These are phyloP conservation scores for Actinidia arguta DNA, from an alignment of 179 eudicot genomes.

Conservation along the genomic window DNA sequence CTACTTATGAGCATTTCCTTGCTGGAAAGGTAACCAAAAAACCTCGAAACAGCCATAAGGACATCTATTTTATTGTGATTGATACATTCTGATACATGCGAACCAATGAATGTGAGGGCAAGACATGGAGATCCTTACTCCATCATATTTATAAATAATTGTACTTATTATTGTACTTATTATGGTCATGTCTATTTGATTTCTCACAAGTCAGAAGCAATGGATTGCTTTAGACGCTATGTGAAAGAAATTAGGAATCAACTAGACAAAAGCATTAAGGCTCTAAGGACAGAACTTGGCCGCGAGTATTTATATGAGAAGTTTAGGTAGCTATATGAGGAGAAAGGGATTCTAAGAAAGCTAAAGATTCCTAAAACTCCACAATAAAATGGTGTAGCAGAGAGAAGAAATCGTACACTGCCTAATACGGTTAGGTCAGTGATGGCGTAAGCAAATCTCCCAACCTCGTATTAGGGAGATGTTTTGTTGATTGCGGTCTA, in stretches of 20 bases:
- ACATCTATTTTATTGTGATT: too few species aligned
- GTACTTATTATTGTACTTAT: background rate
- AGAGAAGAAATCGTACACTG: background rate
- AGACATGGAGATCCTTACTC: background rate
- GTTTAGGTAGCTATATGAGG: background rate
- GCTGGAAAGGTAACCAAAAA: too few species aligned
- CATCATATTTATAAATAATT: background rate
- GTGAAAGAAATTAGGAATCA: too few species aligned
- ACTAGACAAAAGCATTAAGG: background rate
- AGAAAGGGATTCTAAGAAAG: background rate
- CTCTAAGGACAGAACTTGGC: background rate
- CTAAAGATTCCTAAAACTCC: background rate
- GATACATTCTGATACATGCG: too few species aligned
- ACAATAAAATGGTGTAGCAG: background rate
- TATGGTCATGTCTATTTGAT: background rate
- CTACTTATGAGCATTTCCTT: too few species aligned
- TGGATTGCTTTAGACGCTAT: too few species aligned
- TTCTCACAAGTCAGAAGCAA: too few species aligned
- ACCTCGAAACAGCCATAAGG: too few species aligned
- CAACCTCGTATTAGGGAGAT: background rate
- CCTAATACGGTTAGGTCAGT: background rate
- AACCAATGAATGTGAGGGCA: background rate
- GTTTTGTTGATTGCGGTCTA: background rate
- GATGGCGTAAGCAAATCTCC: constrained; percentile 3
- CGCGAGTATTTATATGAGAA: background rate